Conservation (phyloP, 176 grass and related monocot species). For the Lolium perenne region DNA sequence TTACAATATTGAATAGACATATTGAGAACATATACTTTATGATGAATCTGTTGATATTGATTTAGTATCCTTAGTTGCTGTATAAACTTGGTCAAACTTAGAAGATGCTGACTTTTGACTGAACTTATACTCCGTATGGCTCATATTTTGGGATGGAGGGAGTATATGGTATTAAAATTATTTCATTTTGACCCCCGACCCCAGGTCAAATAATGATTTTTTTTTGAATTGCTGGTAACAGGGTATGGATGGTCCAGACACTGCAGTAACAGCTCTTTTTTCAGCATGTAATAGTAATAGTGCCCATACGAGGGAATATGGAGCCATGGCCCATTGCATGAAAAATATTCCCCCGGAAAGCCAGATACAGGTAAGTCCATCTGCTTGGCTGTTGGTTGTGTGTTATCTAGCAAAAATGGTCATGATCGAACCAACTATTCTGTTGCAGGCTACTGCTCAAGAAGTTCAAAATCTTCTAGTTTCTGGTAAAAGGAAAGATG, state of each 20-base stretch:
- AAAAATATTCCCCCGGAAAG: conserved; percentile 77
- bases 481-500: conserved; percentile 94
- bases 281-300: conserved; percentile 67
- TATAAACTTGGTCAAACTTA: too few relatives aligned
- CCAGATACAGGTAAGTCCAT: conserved; percentile 71
- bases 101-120: too few relatives aligned
- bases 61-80: too few relatives aligned
- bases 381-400: background rate
- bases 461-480: conserved; percentile 91
- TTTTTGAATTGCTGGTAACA: conserved; percentile 50
- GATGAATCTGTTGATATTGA: too few relatives aligned
- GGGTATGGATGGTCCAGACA: conserved; percentile 87
- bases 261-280: conserved; percentile 81
- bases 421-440: conserved; percentile 24
- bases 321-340: conserved; percentile 61
- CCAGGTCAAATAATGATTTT: conserved; percentile 33
- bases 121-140: too few relatives aligned
- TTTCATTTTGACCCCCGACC: background rate
- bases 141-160: too few relatives aligned
- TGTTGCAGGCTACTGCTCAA: conserved; percentile 71
- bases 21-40: too few relatives aligned
- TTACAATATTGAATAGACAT: too few relatives aligned
- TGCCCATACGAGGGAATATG: conserved; percentile 53
- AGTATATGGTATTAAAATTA: background rate
- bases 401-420: background rate